phyloP scores from a whole-genome alignment of 352 stramenopile genomes.

The Globisporangium yorkense region DNA sequence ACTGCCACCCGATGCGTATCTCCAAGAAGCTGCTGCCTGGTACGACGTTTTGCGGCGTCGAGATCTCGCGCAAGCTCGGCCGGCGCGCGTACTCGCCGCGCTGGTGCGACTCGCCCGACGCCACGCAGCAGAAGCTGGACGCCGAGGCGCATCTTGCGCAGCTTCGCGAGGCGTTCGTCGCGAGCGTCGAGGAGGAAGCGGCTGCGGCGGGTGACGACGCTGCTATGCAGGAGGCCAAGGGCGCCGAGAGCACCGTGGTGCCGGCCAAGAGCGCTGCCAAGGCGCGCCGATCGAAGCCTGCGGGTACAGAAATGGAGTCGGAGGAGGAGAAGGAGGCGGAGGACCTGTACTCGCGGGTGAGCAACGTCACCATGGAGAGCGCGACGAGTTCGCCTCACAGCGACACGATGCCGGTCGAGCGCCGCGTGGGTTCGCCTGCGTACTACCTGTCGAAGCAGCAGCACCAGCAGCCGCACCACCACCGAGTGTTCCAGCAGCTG shows the following conservation, averaged over 20 bases:
- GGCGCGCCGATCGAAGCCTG: background rate
- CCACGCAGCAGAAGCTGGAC: conserved; percentile 30
- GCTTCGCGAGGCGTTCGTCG: conserved; percentile 43
- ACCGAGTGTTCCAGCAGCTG: background rate
- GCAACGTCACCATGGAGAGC: conserved; percentile 2
- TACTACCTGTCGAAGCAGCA: background rate
- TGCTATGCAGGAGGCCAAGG: background rate
- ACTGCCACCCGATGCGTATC: conserved; percentile 76
- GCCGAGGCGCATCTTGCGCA: conserved; percentile 31
- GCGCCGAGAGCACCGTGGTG: background rate
- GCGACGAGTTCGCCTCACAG: background rate
- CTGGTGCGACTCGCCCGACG: conserved; percentile 34
- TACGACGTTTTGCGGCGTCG: conserved; percentile 49
- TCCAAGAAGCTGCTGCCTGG: conserved; percentile 74
- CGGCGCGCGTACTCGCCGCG: conserved; percentile 64
- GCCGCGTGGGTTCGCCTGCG: background rate
- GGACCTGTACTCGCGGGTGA: background rate
- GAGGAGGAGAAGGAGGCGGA: background rate
- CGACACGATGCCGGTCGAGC: background rate
- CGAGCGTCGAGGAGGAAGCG: conserved; percentile 54
- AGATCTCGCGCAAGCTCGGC: conserved; percentile 72
- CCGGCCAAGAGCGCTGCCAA: background rate
- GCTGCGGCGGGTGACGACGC: background rate
- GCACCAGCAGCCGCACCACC: background rate
- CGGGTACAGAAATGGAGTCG: background rate